A percentile compares a stretch with the other conserved stretches of the same genome.
These are phyloP conservation scores for Fraxinus xanthoxyloides DNA, from an alignment of 305 asterid genomes.

Conservation along the genomic window DNA sequence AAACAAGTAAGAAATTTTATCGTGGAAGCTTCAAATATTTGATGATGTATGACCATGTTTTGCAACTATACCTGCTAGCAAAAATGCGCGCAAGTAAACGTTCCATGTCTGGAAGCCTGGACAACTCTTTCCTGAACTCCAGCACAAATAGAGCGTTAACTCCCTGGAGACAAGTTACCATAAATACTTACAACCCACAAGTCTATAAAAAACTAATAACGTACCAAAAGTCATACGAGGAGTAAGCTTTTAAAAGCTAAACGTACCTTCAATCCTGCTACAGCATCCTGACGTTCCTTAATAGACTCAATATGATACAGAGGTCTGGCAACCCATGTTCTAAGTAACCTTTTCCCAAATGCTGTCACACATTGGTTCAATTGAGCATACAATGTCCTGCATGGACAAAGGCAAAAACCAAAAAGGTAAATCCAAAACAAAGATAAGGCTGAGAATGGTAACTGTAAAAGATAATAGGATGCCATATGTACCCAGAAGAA, in stretches of 20 bases:
- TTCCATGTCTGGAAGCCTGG: slow-evolving; percentile 93
- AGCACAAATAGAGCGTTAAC: slow-evolving; percentile 57
- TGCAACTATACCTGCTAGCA: slow-evolving; percentile 67
- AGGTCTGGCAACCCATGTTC: slow-evolving; percentile 94
- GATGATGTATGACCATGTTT: background rate
- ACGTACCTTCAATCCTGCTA: slow-evolving; percentile 73
- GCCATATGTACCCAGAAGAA: slow-evolving; percentile 67
- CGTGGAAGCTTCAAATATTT: background rate
- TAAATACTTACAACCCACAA: slow-evolving; percentile 1
- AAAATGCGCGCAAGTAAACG: slow-evolving; percentile 88
- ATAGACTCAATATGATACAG: slow-evolving; percentile 68
- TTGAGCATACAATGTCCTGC: slow-evolving; percentile 85
- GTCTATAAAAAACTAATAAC: background rate
- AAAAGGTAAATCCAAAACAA: slow-evolving; percentile 22
- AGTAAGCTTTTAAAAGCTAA: slow-evolving; percentile 19
- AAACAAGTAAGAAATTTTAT: slow-evolving; percentile 18
- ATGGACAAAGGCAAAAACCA: slow-evolving; percentile 22
- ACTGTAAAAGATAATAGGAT: slow-evolving; percentile 12
- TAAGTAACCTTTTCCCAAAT: slow-evolving; percentile 89
- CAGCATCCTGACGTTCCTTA: slow-evolving; percentile 91
- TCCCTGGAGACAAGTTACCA: slow-evolving; percentile 45
- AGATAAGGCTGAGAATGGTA: slow-evolving; percentile 14
- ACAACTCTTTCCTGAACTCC: slow-evolving; percentile 80
- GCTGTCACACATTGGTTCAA: slow-evolving; percentile 85
- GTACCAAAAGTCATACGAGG: background rate